phyloP scores from a whole-genome alignment of 148 eudicot genomes.

The Chenopodium album region DNA sequence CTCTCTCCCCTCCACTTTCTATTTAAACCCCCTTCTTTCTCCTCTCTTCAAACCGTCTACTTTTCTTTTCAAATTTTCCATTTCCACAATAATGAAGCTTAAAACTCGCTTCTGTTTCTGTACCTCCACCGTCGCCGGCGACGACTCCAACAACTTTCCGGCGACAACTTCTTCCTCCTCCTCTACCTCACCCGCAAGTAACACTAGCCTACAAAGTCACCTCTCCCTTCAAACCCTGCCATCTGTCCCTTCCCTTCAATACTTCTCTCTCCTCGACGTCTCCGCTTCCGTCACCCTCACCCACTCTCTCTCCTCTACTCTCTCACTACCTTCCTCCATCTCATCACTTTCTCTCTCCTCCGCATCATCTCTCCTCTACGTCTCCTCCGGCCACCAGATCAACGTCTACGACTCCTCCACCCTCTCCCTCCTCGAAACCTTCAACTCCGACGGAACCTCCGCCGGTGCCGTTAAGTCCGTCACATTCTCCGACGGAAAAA shows the following conservation, averaged over 20 bases:
- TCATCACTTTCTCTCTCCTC: constrained; percentile 32
- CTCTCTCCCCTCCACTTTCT: background rate
- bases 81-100: constrained; percentile 30
- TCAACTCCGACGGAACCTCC: constrained; percentile 24
- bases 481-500: constrained; percentile 35
- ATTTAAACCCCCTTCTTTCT: background rate
- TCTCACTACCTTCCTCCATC: constrained; percentile 35
- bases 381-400: constrained; percentile 49
- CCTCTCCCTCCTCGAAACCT: constrained; percentile 35
- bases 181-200: constrained; percentile 10
- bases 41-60: background rate
- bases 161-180: constrained; percentile 7
- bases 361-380: constrained; percentile 50
- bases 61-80: background rate
- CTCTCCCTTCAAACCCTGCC: constrained; percentile 65
- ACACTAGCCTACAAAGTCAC: constrained; percentile 39
- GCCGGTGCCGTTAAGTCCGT: constrained; percentile 58
- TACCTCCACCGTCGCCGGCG: constrained; percentile 32
- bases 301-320: constrained; percentile 28
- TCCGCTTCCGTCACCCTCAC: constrained; percentile 15
- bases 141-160: background rate
- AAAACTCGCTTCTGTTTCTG: constrained; percentile 28
- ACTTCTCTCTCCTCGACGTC: constrained; percentile 33
- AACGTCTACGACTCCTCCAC: constrained; percentile 40
- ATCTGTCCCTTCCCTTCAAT: constrained; percentile 68